Evolutionary conservation across 108 stramenopile genomes (phyloP).

Genomic region (Fragilariopsis cylindrus): DNA sequence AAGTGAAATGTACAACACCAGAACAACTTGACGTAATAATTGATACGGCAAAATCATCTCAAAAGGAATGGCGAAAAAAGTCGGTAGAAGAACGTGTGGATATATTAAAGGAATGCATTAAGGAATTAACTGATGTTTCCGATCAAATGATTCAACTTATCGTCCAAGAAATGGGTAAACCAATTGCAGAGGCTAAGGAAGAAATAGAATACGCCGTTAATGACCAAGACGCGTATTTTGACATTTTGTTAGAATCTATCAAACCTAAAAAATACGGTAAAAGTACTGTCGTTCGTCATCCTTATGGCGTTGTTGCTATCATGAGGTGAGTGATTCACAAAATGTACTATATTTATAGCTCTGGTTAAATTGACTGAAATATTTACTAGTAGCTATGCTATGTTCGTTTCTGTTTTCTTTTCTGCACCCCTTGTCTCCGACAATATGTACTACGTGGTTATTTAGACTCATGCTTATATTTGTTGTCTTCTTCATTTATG

Average conservation of each 20-base stretch:
- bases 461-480: too few species aligned
- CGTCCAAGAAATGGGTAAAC: conserved; percentile 81
- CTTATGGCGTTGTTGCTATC: conserved; percentile 82
- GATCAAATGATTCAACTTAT: conserved; percentile 34
- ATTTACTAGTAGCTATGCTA: too few species aligned
- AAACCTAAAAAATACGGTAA: conserved; percentile 43
- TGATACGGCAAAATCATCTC: conserved; percentile 43
- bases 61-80: conserved; percentile 41
- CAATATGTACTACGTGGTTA: too few species aligned
- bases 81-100: conserved; percentile 56
- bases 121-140: conserved; percentile 32
- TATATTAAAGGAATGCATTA: conserved; percentile 48
- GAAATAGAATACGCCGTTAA: conserved; percentile 66
- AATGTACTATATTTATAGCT: too few species aligned
- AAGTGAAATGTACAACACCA: conserved; percentile 55
- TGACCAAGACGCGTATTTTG: conserved; percentile 62
- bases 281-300: conserved; percentile 61
- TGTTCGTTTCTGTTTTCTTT: too few species aligned
- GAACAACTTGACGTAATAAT: conserved; percentile 52
- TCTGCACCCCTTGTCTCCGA: too few species aligned
- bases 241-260: conserved; percentile 55
- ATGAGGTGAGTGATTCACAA: conserved; percentile 19
- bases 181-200: conserved; percentile 64
- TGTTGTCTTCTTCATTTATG: too few species aligned
- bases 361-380: too few species aligned